phyloP scores from a whole-genome alignment of 345 rosid genomes.

The Arabidopsis thaliana region DNA sequence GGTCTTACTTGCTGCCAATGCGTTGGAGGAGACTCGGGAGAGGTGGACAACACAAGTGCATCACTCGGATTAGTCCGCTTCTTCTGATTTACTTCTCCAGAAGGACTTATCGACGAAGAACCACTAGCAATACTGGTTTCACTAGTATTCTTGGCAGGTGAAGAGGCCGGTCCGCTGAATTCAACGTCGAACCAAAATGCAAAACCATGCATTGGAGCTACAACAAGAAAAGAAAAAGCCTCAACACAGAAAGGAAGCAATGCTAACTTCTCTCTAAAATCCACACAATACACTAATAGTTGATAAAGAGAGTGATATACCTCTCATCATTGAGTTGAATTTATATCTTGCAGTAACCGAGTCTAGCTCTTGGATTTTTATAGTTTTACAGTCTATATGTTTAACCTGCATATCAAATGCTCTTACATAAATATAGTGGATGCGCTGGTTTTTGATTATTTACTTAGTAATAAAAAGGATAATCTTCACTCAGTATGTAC shows the following conservation, averaged over 20 bases:
- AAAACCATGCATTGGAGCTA: conserved; percentile 98
- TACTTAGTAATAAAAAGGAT: conserved; percentile 11
- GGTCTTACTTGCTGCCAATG: conserved; percentile 95
- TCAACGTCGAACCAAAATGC: conserved; percentile 99
- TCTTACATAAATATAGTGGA: background rate
- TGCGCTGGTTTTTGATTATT: conserved; percentile 23
- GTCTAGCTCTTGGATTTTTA: conserved; percentile 80
- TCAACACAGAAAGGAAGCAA: conserved; percentile 29
- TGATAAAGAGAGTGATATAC: conserved; percentile 47
- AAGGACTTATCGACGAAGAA: conserved; percentile 50
- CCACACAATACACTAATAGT: background rate
- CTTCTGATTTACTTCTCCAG: conserved; percentile 63
- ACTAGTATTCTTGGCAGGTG: conserved; percentile 48
- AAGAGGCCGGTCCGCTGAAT: conserved; percentile 61
- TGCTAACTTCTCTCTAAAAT: conserved; percentile 19
- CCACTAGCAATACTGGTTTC: conserved; percentile 40
- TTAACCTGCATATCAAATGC: conserved; percentile 65
- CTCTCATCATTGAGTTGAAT: conserved; percentile 97
- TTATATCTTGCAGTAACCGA: conserved; percentile 71
- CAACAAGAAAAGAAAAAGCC: conserved; percentile 33
- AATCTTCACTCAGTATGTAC: conserved; percentile 8
- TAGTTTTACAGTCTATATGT: conserved; percentile 80
- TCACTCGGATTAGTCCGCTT: conserved; percentile 73
- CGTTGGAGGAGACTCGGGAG: conserved; percentile 93
- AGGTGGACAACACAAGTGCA: conserved; percentile 78